phyloP scores from a whole-genome alignment of 441 rosid genomes.

The Populus trichocarpa region DNA sequence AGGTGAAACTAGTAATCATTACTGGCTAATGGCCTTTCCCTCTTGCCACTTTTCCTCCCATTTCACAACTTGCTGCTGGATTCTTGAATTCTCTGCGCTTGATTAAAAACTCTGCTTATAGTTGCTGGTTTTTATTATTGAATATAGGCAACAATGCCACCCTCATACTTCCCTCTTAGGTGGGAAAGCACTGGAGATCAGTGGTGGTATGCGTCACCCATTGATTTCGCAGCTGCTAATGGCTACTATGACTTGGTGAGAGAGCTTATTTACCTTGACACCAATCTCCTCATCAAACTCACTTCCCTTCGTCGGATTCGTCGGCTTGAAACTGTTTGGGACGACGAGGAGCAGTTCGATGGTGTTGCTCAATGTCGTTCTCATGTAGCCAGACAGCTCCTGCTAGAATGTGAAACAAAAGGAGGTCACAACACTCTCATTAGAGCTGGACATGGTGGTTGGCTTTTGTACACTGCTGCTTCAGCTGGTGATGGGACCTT shows the following conservation, averaged over 20 bases:
- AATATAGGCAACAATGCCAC: conserved; percentile 43
- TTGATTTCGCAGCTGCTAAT: conserved; percentile 95
- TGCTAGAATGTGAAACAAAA: conserved; percentile 44
- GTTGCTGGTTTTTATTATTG: not conserved
- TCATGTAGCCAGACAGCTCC: conserved; percentile 56
- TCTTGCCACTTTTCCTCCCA: not conserved
- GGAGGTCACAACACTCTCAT: conserved; percentile 57
- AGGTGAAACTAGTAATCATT: not conserved
- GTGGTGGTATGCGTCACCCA: conserved; percentile 99
- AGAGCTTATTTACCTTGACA: conserved; percentile 81
- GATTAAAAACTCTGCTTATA: not conserved
- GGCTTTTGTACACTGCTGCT: conserved; percentile 95
- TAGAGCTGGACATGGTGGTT: conserved; percentile 94
- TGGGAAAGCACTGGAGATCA: conserved; percentile 99
- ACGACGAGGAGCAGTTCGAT: conserved; percentile 57
- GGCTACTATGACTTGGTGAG: conserved; percentile 80
- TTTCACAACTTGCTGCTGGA: not conserved
- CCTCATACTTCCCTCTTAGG: conserved; percentile 83
- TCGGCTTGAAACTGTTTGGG: conserved; percentile 99
- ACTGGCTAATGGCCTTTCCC: not conserved
- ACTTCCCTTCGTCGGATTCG: conserved; percentile 94
- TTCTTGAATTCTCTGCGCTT: conserved; percentile 5
- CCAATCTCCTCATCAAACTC: conserved; percentile 91
- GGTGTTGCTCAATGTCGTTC: conserved; percentile 71
- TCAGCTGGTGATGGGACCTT: conserved; percentile 84